A percentile compares a stretch with the other conserved stretches of the same genome.
phyloP scores from a whole-genome alignment of 768 basidiomycete species.

The Tylopilus plumbeoviolaceoides region DNA sequence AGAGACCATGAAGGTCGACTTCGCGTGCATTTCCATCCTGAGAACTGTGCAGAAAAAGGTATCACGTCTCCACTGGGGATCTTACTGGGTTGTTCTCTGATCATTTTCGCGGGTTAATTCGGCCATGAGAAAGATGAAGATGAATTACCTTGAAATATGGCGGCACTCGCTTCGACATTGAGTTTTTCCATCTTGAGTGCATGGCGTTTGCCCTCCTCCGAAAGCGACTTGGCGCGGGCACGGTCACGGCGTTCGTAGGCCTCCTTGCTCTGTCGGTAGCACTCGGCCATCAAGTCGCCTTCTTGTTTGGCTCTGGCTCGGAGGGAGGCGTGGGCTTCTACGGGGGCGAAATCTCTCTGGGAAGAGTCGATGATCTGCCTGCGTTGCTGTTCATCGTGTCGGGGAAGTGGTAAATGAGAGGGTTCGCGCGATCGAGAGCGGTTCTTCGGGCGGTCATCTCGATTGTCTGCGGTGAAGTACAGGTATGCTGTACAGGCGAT shows the following conservation, averaged over 20 bases:
- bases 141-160: constrained; percentile 65
- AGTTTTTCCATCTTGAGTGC: constrained; percentile 68
- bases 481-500: constrained; percentile 9
- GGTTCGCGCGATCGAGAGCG: background rate
- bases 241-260: constrained; percentile 73
- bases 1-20: constrained; percentile 88
- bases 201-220: constrained; percentile 74
- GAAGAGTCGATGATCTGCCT: background rate
- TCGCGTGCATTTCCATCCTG: constrained; percentile 64
- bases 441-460: background rate
- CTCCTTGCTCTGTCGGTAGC: constrained; percentile 62
- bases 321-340: constrained; percentile 50
- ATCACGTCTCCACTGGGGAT: background rate
- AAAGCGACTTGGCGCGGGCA: constrained; percentile 74
- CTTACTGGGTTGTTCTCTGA: constrained; percentile 72
- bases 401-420: background rate
- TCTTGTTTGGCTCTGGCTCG: constrained; percentile 73
- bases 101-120: background rate
- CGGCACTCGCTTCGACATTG: constrained; percentile 76
- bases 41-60: constrained; percentile 1
- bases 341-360: background rate
- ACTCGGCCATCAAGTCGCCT: constrained; percentile 68
- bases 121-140: constrained; percentile 10
- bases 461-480: constrained; percentile 2
- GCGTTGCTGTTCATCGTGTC: constrained; percentile 9